phyloP scores from a whole-genome alignment of 805 yeast genomes.

The Hanseniaspora singularis region DNA sequence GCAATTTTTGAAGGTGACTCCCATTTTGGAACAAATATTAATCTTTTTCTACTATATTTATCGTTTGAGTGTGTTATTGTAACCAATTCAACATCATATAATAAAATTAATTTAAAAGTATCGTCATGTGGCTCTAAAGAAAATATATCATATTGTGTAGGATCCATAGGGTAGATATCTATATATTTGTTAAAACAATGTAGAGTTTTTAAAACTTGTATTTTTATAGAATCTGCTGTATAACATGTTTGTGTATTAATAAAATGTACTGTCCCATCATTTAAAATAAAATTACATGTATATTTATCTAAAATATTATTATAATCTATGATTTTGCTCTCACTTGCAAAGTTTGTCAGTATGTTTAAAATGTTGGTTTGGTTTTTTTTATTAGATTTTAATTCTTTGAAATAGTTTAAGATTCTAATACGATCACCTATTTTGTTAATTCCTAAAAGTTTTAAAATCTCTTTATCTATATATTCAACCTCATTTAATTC shows the following conservation, averaged over 20 bases:
- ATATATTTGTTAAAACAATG: conserved; percentile 23
- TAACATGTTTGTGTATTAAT: conserved; percentile 69
- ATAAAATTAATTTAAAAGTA: conserved; percentile 32
- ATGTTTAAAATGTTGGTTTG: too few species aligned
- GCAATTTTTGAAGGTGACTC: conserved; percentile 56
- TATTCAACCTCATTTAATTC: conserved; percentile 20
- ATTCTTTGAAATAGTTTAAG: conserved; percentile 42
- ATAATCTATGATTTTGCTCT: conserved; percentile 22
- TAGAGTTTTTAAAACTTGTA: conserved; percentile 49
- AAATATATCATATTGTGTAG: conserved; percentile 45
- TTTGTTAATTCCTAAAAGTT: conserved; percentile 59
- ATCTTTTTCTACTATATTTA: conserved; percentile 56
- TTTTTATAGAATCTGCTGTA: conserved; percentile 66
- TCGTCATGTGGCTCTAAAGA: conserved; percentile 32
- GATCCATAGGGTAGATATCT: conserved; percentile 16
- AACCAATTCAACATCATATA: conserved; percentile 70
- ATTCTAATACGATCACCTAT: conserved; percentile 76
- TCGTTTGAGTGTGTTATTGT: conserved; percentile 70
- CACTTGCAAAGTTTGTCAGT: too few species aligned
- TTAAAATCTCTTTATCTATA: conserved; percentile 50
- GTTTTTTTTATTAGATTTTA: conserved; percentile 24
- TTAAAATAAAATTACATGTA: conserved; percentile 55
- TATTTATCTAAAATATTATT: conserved; percentile 31
- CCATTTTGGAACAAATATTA: conserved; percentile 49
- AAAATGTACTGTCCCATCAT: conserved; percentile 57